phyloP scores from a whole-genome alignment of 306 rosid species.

The Rubus parviflorus region DNA sequence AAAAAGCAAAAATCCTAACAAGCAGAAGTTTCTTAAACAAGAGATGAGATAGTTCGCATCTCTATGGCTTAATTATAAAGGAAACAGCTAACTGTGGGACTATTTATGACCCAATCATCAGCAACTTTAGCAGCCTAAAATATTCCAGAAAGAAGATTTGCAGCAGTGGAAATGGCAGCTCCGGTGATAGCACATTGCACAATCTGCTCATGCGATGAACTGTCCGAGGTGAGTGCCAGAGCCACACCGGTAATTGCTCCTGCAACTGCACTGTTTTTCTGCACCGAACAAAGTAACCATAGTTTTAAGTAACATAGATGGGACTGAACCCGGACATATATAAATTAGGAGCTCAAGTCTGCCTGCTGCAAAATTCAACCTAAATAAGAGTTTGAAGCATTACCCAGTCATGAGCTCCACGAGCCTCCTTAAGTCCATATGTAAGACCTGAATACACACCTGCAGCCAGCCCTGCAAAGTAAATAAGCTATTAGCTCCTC shows the following conservation, averaged over 20 bases:
- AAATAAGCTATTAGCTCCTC: neutral
- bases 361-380: neutral
- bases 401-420: slow-evolving; percentile 93
- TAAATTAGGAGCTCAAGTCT: neutral
- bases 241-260: slow-evolving; percentile 84
- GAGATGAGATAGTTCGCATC: neutral
- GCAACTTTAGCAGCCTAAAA: slow-evolving; percentile 34
- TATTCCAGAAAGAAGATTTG: slow-evolving; percentile 68
- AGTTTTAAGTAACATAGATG: neutral
- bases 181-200: slow-evolving; percentile 87
- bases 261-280: slow-evolving; percentile 89
- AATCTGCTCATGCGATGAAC: slow-evolving; percentile 71
- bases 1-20: neutral
- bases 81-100: neutral
- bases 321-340: too few species aligned
- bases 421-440: slow-evolving; percentile 80
- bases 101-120: neutral
- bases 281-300: slow-evolving; percentile 31
- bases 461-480: slow-evolving; percentile 66
- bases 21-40: neutral
- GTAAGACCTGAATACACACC: slow-evolving; percentile 86
- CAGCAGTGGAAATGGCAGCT: slow-evolving; percentile 82
- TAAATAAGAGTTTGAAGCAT: neutral
- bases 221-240: slow-evolving; percentile 63
- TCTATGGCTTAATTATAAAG: neutral